Evolutionary conservation across 2,329 filamentous ascomycete genomes (phyloP).

Genomic region (Aspergillus vadensis): DNA sequence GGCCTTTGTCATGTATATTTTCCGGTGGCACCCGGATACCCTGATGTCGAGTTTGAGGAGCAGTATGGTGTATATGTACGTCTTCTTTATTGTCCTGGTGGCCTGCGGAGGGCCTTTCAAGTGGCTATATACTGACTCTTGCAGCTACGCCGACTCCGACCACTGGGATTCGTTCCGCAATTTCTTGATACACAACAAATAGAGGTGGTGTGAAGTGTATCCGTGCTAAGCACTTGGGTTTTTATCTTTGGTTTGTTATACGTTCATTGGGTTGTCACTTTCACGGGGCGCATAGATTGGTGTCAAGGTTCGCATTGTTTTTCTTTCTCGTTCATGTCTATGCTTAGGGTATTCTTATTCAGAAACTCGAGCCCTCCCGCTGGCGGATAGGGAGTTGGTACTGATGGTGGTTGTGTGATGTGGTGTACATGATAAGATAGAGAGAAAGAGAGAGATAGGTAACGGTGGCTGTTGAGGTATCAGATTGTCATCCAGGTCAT

Average conservation of each 20-base stretch:
- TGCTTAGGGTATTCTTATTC: conserved; percentile 5
- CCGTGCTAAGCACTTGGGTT: neutral
- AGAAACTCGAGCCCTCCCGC: conserved; percentile 10
- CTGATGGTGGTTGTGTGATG: neutral
- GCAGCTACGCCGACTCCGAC: conserved; percentile 75
- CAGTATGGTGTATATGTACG: conserved; percentile 98
- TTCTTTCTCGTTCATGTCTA: conserved; percentile 5
- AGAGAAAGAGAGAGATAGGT: neutral
- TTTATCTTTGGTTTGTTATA: neutral
- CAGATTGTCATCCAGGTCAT: neutral
- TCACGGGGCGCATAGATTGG: conserved; percentile 25
- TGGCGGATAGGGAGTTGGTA: conserved; percentile 18
- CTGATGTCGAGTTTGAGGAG: conserved; percentile 87
- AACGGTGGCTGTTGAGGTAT: neutral
- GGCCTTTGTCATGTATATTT: conserved; percentile 94
- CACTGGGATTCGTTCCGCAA: conserved; percentile 85
- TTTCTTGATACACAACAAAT: conserved; percentile 82
- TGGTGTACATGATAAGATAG: conserved; percentile 2
- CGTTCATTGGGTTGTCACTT: neutral
- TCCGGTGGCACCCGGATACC: conserved; percentile 86
- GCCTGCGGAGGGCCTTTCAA: neutral
- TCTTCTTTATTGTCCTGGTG: conserved; percentile 22
- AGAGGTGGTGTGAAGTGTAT: neutral
- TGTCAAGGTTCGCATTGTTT: conserved; percentile 14
- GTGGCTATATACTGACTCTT: conserved; percentile 6